phyloP scores from a whole-genome alignment of 345 rosid species.

The Atalantia buxifolia region DNA sequence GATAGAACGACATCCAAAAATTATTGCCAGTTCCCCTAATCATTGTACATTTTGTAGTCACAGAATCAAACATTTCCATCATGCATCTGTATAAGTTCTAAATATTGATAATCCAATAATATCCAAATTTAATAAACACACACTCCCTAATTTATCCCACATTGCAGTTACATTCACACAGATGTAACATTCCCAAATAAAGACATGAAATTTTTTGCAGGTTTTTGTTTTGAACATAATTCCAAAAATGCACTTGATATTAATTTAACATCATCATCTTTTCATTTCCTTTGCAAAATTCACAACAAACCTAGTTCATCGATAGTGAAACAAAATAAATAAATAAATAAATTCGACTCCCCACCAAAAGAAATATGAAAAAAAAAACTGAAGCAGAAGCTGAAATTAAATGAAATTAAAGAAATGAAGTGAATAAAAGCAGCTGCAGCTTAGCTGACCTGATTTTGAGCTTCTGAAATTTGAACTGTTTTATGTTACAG shows the following conservation, averaged over 20 bases:
- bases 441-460: not conserved
- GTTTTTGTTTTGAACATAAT: not conserved
- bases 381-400: not conserved
- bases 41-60: not conserved
- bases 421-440: not conserved
- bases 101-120: not conserved
- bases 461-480: not conserved
- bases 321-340: not conserved
- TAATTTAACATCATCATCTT: not conserved
- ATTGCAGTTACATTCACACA: not conserved
- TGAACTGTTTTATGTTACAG: too few species aligned
- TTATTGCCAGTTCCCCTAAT: not conserved
- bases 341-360: not conserved
- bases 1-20: not conserved
- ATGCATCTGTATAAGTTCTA: not conserved
- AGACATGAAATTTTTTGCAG: not conserved
- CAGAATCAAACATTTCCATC: not conserved
- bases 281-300: not conserved
- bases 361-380: not conserved
- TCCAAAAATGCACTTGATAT: not conserved
- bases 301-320: slow-evolving; percentile 1
- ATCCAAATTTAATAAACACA: not conserved
- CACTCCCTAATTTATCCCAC: not conserved
- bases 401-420: not conserved
- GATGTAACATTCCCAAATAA: not conserved